Conservation (phyloP, 768 basidiomycete species). For the Leucosporidium scottii region DNA sequence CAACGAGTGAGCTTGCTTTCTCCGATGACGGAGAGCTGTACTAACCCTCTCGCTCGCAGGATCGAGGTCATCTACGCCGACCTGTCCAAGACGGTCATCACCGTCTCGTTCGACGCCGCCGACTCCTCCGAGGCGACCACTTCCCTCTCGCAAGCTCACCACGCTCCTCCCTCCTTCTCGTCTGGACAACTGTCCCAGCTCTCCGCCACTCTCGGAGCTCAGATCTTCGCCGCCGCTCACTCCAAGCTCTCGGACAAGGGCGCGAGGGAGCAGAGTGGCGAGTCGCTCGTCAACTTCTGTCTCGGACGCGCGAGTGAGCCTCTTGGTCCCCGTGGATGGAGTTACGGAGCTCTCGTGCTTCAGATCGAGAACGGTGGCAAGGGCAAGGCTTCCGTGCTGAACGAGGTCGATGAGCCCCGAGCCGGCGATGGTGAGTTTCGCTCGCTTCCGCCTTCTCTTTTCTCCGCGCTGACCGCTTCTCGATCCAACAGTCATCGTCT, state of each 20-base stretch:
- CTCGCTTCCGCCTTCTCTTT: neutral
- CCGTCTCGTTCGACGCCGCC: conserved; percentile 11
- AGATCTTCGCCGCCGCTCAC: conserved; percentile 32
- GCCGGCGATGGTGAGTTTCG: conserved; percentile 26
- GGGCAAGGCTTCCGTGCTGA: neutral
- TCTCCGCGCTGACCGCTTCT: too few relatives aligned
- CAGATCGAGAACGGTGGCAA: conserved; percentile 19
- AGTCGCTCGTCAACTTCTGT: conserved; percentile 13
- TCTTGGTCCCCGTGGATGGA: neutral
- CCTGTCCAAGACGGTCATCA: conserved; percentile 14
- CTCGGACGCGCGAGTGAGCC: conserved; percentile 16
- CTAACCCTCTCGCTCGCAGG: neutral
- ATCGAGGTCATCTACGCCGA: conserved; percentile 21
- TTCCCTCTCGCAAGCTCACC: conserved; percentile 17
- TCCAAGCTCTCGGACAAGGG: conserved; percentile 10
- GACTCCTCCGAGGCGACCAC: conserved; percentile 18
- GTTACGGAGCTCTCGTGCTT: conserved; percentile 20
- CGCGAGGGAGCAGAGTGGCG: conserved; percentile 8
- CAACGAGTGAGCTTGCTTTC: conserved; percentile 5
- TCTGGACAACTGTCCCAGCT: neutral
- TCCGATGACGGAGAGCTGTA: neutral
- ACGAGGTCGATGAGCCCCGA: conserved; percentile 19
- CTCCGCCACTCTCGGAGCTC: conserved; percentile 23
- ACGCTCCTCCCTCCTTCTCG: conserved; percentile 2
- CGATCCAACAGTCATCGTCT: conserved; percentile 9